A percentile compares a stretch with the other conserved stretches of the same genome.
Conservation (phyloP, 257 asterid species). For the Sherardia arvensis region DNA sequence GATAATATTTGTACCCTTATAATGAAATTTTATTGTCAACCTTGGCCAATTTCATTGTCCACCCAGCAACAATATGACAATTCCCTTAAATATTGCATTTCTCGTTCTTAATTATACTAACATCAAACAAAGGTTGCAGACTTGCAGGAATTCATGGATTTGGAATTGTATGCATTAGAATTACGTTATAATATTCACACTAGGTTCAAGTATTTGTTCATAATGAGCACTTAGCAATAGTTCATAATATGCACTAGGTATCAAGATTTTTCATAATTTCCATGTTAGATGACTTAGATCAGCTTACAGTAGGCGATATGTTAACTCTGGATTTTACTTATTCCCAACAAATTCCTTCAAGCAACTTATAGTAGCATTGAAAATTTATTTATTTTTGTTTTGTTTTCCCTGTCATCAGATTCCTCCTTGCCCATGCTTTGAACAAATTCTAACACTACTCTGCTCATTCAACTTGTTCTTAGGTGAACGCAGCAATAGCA, state of each 20-base stretch:
- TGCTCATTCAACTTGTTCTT: not conserved
- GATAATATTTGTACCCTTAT: too few relatives aligned
- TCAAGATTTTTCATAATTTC: too few relatives aligned
- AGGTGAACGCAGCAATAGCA: slow-evolving; percentile 65
- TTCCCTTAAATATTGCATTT: not conserved
- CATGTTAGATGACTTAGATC: too few relatives aligned
- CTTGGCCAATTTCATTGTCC: not conserved
- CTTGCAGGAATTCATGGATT: not conserved
- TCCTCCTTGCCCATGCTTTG: not conserved
- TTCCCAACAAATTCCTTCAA: not conserved
- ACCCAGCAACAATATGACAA: not conserved
- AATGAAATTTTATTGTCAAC: too few relatives aligned
- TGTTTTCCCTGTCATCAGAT: not conserved
- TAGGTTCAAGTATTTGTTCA: not conserved
- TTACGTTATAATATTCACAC: not conserved
- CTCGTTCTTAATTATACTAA: not conserved
- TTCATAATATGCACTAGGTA: too few relatives aligned
- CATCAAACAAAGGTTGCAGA: not conserved
- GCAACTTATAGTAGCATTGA: not conserved
- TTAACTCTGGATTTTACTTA: not conserved
- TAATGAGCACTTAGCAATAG: too few relatives aligned
- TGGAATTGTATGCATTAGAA: not conserved
- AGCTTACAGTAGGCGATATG: not conserved
- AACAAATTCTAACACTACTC: not conserved
- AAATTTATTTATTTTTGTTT: not conserved